phyloP scores from a whole-genome alignment of 495 filamentous ascomycete genomes.

The Podospora didyma region DNA sequence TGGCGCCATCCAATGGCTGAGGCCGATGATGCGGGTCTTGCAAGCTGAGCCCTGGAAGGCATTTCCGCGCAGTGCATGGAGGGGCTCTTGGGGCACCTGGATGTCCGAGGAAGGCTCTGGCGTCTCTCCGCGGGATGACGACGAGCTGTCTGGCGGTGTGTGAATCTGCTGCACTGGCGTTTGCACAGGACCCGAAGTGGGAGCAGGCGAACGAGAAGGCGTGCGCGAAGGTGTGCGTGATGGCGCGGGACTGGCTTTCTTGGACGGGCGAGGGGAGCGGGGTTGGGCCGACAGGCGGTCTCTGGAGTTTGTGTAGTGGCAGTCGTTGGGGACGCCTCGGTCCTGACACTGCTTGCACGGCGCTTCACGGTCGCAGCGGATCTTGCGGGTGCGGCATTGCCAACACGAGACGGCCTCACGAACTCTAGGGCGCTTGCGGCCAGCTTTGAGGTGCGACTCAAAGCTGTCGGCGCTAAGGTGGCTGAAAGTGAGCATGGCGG shows the following conservation, averaged over 20 bases:
- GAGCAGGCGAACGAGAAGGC: neutral
- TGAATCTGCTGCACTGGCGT: neutral
- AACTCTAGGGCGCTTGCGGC: slow-evolving; percentile 19
- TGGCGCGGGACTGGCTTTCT: neutral
- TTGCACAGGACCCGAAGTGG: neutral
- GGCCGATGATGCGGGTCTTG: slow-evolving; percentile 19
- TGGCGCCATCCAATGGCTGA: slow-evolving; percentile 22
- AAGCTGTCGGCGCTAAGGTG: slow-evolving; percentile 21
- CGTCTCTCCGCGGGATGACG: slow-evolving; percentile 8
- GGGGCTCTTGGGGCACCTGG: neutral
- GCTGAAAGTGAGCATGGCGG: slow-evolving; percentile 17
- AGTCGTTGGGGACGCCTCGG: slow-evolving; percentile 11
- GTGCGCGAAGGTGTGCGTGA: neutral
- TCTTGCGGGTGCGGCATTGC: slow-evolving; percentile 54
- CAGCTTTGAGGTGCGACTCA: slow-evolving; percentile 16
- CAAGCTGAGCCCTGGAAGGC: slow-evolving; percentile 6
- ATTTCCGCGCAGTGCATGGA: neutral
- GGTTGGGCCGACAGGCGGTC: neutral
- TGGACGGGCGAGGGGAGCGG: neutral
- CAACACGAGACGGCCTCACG: slow-evolving; percentile 20
- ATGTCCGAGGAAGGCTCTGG: slow-evolving; percentile 5
- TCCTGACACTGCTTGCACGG: slow-evolving; percentile 40
- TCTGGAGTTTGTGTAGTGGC: slow-evolving; percentile 10
- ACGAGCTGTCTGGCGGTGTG: slow-evolving; percentile 13
- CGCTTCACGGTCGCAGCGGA: slow-evolving; percentile 55